Evolutionary conservation across 441 rosid genomes (phyloP), one percentile per base, ranked within the genome.

Genomic region (Mallotus japonicus): DNA sequence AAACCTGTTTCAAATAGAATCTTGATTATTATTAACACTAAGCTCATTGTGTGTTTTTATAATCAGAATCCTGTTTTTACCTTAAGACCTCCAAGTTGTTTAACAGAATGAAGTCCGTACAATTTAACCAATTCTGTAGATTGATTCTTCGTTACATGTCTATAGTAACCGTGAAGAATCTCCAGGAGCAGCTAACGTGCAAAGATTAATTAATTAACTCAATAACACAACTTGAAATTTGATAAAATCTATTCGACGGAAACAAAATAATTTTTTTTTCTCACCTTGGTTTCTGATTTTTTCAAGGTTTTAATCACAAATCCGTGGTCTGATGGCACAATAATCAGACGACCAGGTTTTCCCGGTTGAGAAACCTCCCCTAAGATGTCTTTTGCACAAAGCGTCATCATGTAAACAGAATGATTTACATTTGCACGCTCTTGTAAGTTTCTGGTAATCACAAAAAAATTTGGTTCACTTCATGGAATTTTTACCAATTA

Each of bases 251-350:
- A 42, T 8, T 42, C 19, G 15, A 17, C 22, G 6, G 9, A 59
- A 59, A 9, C 12, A 68, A 16, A 40, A 57, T 42, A 22, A n/a
- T 42, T 17, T 42, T 28, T 24, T 28, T 28, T 28, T 28, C 65
- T 61, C 73, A 87, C 92, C 88, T 85, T 85, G 57, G 81, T 70
- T 69, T 86, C 88, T 40, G 89, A 82, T 83, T 86, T 88, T 63
- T 75, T 72, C 73, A 87, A 69, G 56, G 84, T 86, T 77, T 80
- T 83, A 15, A 87, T 76, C 70, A 81, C 70, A 51, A 86, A 84
- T 10, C 86, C 82, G 4, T 73, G 76, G 63, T 88, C 84, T 19
- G 70, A 77, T 46, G 86, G 74, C 28, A 86, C 28, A 74, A 79
- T 74, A 71, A 80, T 74, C 54, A 82, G 0, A 58, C 75, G 71